A percentile compares a stretch with the other conserved stretches of the same genome.
Conservation (phyloP, 1,139 yeast species). For the Yamadazyma atmosphaerica region DNA sequence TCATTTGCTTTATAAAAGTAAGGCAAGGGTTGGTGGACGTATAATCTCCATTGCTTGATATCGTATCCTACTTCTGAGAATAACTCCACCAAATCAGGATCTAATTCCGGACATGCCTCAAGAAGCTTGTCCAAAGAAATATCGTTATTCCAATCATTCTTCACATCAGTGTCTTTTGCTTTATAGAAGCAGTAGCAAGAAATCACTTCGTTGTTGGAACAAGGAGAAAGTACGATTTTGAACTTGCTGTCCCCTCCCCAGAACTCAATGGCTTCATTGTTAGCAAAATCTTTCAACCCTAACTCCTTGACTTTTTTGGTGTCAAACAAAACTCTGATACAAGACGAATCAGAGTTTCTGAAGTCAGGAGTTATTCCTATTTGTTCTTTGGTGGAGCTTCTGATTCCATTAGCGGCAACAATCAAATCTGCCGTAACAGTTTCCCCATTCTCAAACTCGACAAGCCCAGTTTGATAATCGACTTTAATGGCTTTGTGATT, state of each 20-base stretch:
- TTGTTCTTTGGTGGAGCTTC: slow-evolving; percentile 23
- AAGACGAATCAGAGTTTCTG: slow-evolving; percentile 19
- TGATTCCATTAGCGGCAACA: slow-evolving; percentile 40
- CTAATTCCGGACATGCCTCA: slow-evolving; percentile 19
- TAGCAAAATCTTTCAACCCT: slow-evolving; percentile 16
- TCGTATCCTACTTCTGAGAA: slow-evolving; percentile 27
- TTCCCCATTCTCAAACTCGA: slow-evolving; percentile 23
- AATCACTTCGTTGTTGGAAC: slow-evolving; percentile 23
- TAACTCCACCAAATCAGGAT: slow-evolving; percentile 20
- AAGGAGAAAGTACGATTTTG: slow-evolving; percentile 28
- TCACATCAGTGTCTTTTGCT: slow-evolving; percentile 15
- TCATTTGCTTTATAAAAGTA: slow-evolving; percentile 20
- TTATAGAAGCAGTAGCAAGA: slow-evolving; percentile 27
- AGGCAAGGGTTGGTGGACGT: slow-evolving; percentile 27
- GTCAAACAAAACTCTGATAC: slow-evolving; percentile 21
- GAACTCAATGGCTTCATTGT: slow-evolving; percentile 27
- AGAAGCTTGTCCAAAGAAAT: slow-evolving; percentile 21
- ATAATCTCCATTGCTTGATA: slow-evolving; percentile 30
- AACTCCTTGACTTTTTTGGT: slow-evolving; percentile 19
- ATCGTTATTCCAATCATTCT: slow-evolving; percentile 24
- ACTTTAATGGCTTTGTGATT: slow-evolving; percentile 22
- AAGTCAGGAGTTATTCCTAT: slow-evolving; percentile 21
- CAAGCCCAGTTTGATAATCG: slow-evolving; percentile 22
- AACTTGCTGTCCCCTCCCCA: slow-evolving; percentile 28
- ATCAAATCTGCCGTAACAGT: slow-evolving; percentile 29